These are phyloP conservation scores for Aspergillus pseudoglaucus DNA, from an alignment of 2,329 filamentous ascomycete species.

Conservation along the genomic window DNA sequence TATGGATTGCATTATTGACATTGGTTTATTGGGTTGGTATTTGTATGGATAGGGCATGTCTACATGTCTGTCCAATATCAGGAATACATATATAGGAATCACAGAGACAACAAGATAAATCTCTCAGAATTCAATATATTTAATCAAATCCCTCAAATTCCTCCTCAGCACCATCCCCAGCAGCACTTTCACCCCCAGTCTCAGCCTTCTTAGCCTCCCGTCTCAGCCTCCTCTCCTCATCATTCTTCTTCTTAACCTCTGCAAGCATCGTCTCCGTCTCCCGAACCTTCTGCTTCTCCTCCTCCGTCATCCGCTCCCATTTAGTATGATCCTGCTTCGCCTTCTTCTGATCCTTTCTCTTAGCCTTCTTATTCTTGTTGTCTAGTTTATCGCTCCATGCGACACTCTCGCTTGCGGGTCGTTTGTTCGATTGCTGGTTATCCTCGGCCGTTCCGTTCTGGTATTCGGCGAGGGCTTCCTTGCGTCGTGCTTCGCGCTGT, in stretches of 20 bases:
- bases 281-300: slow-evolving; percentile 57
- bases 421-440: slow-evolving; percentile 43
- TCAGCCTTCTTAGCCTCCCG: slow-evolving; percentile 11
- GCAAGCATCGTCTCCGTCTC: slow-evolving; percentile 60
- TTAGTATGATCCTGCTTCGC: slow-evolving; percentile 59
- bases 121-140: slow-evolving; percentile 2
- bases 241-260: slow-evolving; percentile 56
- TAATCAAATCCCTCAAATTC: slow-evolving; percentile 56
- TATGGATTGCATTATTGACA: not conserved
- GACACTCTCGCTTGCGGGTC: slow-evolving; percentile 53
- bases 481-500: slow-evolving; percentile 59
- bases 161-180: slow-evolving; percentile 16
- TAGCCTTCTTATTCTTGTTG: slow-evolving; percentile 56
- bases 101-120: not conserved
- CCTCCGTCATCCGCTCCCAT: slow-evolving; percentile 61
- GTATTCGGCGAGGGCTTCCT: slow-evolving; percentile 47
- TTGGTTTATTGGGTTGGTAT: not conserved
- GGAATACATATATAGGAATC: not conserved
- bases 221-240: slow-evolving; percentile 18
- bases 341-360: slow-evolving; percentile 58
- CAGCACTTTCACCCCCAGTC: not conserved
- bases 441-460: slow-evolving; percentile 34
- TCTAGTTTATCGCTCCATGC: slow-evolving; percentile 70
- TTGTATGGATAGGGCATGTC: not conserved
- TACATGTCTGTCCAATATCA: not conserved